A percentile compares a stretch with the other conserved stretches of the same genome.
phyloP scores from a whole-genome alignment of 1,139 yeast species.

The Debaryomycetaceae sp. region DNA sequence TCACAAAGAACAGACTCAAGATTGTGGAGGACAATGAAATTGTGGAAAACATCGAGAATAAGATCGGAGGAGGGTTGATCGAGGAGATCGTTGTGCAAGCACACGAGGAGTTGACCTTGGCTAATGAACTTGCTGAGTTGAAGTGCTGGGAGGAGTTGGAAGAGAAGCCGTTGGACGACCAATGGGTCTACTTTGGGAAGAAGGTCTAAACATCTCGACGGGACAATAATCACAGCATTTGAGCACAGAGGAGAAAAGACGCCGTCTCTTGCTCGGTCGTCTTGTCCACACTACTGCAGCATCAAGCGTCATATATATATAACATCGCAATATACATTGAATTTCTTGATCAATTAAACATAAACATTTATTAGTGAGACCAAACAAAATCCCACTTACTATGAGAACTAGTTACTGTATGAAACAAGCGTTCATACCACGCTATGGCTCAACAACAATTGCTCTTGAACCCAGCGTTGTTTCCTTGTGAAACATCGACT shows the following conservation, averaged over 20 bases:
- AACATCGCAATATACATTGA: background rate
- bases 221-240: background rate
- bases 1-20: conserved; percentile 67
- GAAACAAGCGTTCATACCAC: background rate
- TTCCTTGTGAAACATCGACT: conserved; percentile 42
- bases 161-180: conserved; percentile 68
- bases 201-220: conserved; percentile 32
- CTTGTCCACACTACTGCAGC: background rate
- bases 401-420: background rate
- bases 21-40: conserved; percentile 65
- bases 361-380: background rate
- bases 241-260: background rate
- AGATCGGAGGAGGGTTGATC: conserved; percentile 79
- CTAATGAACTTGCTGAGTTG: conserved; percentile 64
- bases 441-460: conserved; percentile 33
- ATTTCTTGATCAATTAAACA: background rate
- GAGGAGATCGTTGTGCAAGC: conserved; percentile 85
- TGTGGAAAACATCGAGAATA: conserved; percentile 63
- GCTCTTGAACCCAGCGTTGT: conserved; percentile 26
- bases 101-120: conserved; percentile 70
- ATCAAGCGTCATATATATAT: background rate
- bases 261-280: background rate
- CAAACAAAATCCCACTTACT: background rate
- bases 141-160: conserved; percentile 66
- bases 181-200: conserved; percentile 70